Conservation (phyloP, 768 basidiomycete genomes). For the Serendipita sp. region DNA sequence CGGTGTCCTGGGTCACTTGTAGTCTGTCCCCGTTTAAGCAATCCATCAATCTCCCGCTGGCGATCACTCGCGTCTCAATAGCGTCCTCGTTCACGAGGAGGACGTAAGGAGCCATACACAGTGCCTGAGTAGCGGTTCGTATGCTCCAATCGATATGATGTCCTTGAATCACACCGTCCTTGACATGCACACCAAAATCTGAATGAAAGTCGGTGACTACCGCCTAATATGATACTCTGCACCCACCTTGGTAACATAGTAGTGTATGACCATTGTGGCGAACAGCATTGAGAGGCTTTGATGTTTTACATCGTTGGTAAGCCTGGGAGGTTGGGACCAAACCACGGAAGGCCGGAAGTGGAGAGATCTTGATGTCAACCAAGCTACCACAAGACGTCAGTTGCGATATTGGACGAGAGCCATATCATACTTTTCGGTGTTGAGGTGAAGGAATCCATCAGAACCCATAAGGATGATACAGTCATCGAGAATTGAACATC, state of each 20-base stretch:
- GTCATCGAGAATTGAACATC: neutral
- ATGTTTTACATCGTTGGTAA: neutral
- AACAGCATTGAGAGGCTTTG: neutral
- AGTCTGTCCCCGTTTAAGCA: neutral
- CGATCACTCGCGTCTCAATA: neutral
- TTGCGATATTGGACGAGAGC: neutral
- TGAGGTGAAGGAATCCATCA: neutral
- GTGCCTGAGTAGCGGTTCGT: neutral
- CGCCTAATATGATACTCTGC: neutral
- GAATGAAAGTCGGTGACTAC: neutral
- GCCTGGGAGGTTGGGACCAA: neutral
- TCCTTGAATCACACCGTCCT: neutral
- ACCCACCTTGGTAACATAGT: neutral
- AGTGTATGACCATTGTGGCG: neutral
- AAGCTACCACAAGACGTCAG: neutral
- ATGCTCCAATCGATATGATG: neutral
- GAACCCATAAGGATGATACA: neutral
- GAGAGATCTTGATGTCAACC: neutral
- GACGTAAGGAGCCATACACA: neutral
- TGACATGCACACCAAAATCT: neutral
- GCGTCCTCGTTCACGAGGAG: neutral
- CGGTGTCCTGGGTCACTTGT: neutral
- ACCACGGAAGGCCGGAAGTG: neutral
- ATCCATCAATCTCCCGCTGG: neutral
- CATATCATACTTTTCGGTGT: neutral